Base-by-base conservation (phyloP, 2,329 filamentous ascomycete species). In the Ophiostoma ulmi region DNA sequence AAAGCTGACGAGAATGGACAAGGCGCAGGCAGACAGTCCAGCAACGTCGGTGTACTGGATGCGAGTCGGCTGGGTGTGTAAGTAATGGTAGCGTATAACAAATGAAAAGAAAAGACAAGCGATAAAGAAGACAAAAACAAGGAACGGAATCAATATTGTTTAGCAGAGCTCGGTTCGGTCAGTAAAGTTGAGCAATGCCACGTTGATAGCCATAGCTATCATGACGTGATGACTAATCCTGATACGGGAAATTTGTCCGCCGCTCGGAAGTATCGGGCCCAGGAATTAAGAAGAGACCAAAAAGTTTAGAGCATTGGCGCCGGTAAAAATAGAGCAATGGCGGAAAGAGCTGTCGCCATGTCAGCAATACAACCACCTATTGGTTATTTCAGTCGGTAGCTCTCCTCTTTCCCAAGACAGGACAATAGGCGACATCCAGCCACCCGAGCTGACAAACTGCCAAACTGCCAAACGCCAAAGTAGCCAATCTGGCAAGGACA, bases 151-250 rank as follows among this genome's bases (percentile, higher is more conserved):
- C 52, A 58, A 58, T 31, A 58, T 31, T 58, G 52, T 13, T 17
- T 14, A 17, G 2, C 39, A 17, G 39, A 44, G 20, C 52, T 58
- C 13, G n/a, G 26, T 26, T 58, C 52, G 52, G 22, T 58, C 52
- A 31, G 52, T 58, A 58, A 6, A 26, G 52, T 58, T 58, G 52
- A 58, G 52, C 52, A 58, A 22, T 58, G 52, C n/a, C 52, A 58
- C 52, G 52, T 13, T 58, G 44, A 17, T 48, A 48, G 44, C 44
- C 44, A 58, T 26, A 14, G 8, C 10, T 3, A 14, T 31, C 31
- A 31, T 31, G 31, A 31, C 3, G 0, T 13, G 52, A 22, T 58
- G 52, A 58, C 52, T 58, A 58, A 58, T 58, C n/a, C 10, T 13
- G 14, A 2, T n/a, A 5, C 5, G 26, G 22, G 44, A 48, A 22